Conservation (phyloP, 768 basidiomycete genomes). For the Lactifluus pinguis region DNA sequence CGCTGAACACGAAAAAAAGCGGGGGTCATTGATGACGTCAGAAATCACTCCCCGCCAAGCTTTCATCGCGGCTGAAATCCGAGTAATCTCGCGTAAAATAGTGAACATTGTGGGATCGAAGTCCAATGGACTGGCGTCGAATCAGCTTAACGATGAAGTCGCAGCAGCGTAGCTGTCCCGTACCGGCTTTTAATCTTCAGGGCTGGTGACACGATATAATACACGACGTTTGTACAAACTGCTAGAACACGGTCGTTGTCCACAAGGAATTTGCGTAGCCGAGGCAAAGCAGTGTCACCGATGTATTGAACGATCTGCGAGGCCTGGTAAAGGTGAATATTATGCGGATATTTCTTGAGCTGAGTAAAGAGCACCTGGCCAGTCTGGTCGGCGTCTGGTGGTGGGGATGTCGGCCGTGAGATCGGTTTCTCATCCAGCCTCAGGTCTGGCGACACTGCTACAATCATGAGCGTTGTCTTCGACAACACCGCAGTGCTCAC, state of each 20-base stretch:
- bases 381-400: slow-evolving; percentile 33
- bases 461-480: not conserved
- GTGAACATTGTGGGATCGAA: slow-evolving; percentile 57
- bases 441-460: slow-evolving; percentile 26
- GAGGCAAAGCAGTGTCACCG: slow-evolving; percentile 58
- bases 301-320: slow-evolving; percentile 64
- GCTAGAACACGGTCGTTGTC: slow-evolving; percentile 77
- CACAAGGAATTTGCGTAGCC: slow-evolving; percentile 65
- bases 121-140: slow-evolving; percentile 59
- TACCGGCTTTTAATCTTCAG: slow-evolving; percentile 72
- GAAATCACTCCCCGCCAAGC: slow-evolving; percentile 75
- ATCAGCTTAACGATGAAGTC: slow-evolving; percentile 8
- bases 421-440: slow-evolving; percentile 57
- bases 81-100: slow-evolving; percentile 71
- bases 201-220: slow-evolving; percentile 74
- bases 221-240: slow-evolving; percentile 76
- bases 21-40: slow-evolving; percentile 77
- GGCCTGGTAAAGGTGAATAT: not conserved
- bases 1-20: slow-evolving; percentile 73
- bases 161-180: not conserved
- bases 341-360: not conserved
- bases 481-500: slow-evolving; percentile 27
- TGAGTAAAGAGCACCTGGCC: slow-evolving; percentile 32
- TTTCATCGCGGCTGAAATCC: slow-evolving; percentile 66
- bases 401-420: slow-evolving; percentile 33